Evolutionary conservation across 148 eudicot species (phyloP).

Genomic region (Chenopodium berlandieri): DNA sequence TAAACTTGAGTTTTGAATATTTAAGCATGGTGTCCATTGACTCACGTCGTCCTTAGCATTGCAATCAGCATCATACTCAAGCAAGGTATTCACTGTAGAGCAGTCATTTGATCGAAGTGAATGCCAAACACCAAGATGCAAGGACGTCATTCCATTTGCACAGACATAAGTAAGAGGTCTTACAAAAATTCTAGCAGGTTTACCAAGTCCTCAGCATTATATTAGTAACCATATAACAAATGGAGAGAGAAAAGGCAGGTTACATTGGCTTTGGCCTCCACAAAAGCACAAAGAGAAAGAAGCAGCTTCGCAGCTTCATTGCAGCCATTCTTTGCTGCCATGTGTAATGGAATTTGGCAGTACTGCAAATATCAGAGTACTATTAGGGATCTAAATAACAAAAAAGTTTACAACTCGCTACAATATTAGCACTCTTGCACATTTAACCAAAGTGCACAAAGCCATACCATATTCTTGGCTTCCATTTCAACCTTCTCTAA

Average conservation of each 20-base stretch:
- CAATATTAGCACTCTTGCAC: neutral
- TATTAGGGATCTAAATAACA: neutral
- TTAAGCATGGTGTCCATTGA: neutral
- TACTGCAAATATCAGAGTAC: conserved; percentile 47
- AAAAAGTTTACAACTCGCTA: neutral
- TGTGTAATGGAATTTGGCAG: conserved; percentile 98
- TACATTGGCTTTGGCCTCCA: conserved; percentile 97
- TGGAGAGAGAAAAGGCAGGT: conserved; percentile 5
- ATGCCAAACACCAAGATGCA: conserved; percentile 98
- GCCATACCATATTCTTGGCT: conserved; percentile 89
- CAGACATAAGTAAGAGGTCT: neutral
- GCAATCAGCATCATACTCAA: conserved; percentile 83
- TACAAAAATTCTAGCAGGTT: neutral
- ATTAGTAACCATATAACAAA: neutral
- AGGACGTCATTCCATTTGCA: conserved; percentile 98
- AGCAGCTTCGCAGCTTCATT: conserved; percentile 83
- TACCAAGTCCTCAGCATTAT: neutral
- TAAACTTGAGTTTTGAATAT: neutral
- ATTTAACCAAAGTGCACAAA: neutral
- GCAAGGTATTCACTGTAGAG: conserved; percentile 78
- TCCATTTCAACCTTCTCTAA: conserved; percentile 75
- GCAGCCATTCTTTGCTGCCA: conserved; percentile 99
- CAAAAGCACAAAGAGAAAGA: conserved; percentile 80
- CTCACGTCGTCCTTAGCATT: conserved; percentile 85
- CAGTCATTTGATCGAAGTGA: conserved; percentile 68